Evolutionary conservation across 768 basidiomycete species (phyloP), one percentile per base, ranked within the genome.

Genomic region (Leccinellum albellum): DNA sequence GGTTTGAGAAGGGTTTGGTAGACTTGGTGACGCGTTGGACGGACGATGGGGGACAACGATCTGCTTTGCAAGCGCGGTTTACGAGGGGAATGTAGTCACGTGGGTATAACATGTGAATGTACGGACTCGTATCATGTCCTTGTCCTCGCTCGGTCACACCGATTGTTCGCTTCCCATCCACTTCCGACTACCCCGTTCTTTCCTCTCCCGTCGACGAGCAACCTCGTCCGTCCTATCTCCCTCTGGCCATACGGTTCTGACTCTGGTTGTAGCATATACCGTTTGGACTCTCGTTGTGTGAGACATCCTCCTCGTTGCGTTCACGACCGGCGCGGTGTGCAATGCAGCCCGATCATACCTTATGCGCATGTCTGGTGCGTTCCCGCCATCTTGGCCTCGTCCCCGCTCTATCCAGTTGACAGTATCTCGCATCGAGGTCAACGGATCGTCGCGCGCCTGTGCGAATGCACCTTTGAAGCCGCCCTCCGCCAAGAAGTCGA

Each of bases 401-500:
- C 20, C 6, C 29, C 5, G 48, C 12, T 17, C 24, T 5, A 6
- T 8, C 29, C 40, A 20, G 21, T 37, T 50, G 32, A 53, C 46
- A 26, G 3, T 14, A 0, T 20, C n/a, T 24, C 40, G 6, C 31
- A 40, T 57, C 23, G 15, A 59, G 87, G 94, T 46, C 94, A 96
- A 72, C 79, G 95, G 42, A 98, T 98, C 61, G 89, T 99, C 32
- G 92, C 91, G 5, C 80, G 93, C 10, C 76, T 93, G 33, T 84
- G 95, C 28, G 86, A 94, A 72, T 79, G 82, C 49, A 91, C 89
- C 17, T 98, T 93, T 69, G 76, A 80, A 7, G 89, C 91, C n/a
- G 84, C 93, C 3, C 77, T 98, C 7, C 80, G 78, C 52, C 93
- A 97, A 72, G 95, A 98, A 70, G 88, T 96, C 26, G 94, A 96